A percentile compares a stretch with the other conserved stretches of the same genome.
phyloP scores from a whole-genome alignment of 1,139 yeast species.

The Taiozyma sp. region DNA sequence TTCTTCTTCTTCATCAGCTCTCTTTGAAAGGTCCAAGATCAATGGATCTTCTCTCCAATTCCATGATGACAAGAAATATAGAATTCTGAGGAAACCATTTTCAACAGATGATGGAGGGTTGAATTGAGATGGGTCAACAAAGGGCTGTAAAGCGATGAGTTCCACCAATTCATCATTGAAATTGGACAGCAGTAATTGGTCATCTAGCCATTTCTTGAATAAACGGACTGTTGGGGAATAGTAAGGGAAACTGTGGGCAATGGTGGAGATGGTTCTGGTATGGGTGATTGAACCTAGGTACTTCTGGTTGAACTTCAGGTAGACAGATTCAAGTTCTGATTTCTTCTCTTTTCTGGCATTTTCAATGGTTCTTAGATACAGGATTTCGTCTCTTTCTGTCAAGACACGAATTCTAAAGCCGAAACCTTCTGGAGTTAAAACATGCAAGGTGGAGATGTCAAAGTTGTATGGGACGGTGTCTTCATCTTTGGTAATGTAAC shows the following conservation, averaged over 20 bases:
- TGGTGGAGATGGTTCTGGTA: conserved; percentile 67
- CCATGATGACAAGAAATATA: conserved; percentile 76
- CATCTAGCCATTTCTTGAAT: conserved; percentile 86
- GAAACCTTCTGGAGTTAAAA: conserved; percentile 82
- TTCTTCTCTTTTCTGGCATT: conserved; percentile 56
- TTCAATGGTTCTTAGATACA: conserved; percentile 65
- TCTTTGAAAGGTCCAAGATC: conserved; percentile 65
- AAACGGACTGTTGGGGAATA: conserved; percentile 79
- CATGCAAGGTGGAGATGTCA: conserved; percentile 52
- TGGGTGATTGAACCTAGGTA: conserved; percentile 76
- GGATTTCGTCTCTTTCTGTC: conserved; percentile 76
- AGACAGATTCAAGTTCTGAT: conserved; percentile 56
- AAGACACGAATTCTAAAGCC: conserved; percentile 73
- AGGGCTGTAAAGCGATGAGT: conserved; percentile 75
- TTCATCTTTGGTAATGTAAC: conserved; percentile 60
- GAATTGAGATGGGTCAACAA: conserved; percentile 84
- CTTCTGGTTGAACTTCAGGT: conserved; percentile 59
- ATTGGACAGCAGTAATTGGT: conserved; percentile 60
- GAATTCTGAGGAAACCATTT: conserved; percentile 73
- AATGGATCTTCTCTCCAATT: conserved; percentile 91
- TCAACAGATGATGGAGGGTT: conserved; percentile 73
- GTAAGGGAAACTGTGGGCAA: conserved; percentile 69
- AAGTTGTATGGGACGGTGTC: conserved; percentile 58
- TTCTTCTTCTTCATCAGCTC: conserved; percentile 37
- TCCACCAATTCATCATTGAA: conserved; percentile 78